A percentile compares a stretch with the other conserved stretches of the same genome.
Evolutionary conservation across 352 stramenopile genomes (phyloP).

Genomic region (Globisporangium recalcitrans): DNA sequence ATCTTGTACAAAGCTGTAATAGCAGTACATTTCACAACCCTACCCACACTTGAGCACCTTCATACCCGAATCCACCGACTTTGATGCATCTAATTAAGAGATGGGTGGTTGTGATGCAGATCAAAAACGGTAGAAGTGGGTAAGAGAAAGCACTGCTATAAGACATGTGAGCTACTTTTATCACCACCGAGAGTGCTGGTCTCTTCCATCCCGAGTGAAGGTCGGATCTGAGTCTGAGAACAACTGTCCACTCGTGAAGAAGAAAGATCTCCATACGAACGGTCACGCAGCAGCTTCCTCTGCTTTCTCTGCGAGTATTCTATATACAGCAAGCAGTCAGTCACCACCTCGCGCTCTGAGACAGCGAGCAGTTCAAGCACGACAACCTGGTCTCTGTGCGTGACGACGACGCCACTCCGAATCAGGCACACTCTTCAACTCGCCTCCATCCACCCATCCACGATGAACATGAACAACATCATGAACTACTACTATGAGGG

Average conservation of each 20-base stretch:
- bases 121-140: too few relatives aligned
- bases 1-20: neutral
- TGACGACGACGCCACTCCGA: too few relatives aligned
- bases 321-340: neutral
- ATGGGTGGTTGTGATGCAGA: too few relatives aligned
- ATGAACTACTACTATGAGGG: conserved; percentile 37
- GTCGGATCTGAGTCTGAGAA: conserved; percentile 9
- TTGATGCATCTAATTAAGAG: too few relatives aligned
- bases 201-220: neutral
- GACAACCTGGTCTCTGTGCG: neutral
- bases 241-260: neutral
- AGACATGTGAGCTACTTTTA: neutral
- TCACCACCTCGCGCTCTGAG: neutral
- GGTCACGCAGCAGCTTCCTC: neutral
- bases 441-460: neutral
- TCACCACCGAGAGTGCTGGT: neutral
- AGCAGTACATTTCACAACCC: neutral
- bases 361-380: neutral
- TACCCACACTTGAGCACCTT: too few relatives aligned
- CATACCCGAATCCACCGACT: too few relatives aligned
- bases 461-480: conserved; percentile 22
- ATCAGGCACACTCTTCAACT: conserved; percentile 17
- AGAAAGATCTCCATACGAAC: conserved; percentile 5
- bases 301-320: neutral
- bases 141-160: neutral